A percentile compares a stretch with the other conserved stretches of the same genome.
Conservation (phyloP, 2,329 filamentous ascomycete species). For the Chaetomiaceae sp. region DNA sequence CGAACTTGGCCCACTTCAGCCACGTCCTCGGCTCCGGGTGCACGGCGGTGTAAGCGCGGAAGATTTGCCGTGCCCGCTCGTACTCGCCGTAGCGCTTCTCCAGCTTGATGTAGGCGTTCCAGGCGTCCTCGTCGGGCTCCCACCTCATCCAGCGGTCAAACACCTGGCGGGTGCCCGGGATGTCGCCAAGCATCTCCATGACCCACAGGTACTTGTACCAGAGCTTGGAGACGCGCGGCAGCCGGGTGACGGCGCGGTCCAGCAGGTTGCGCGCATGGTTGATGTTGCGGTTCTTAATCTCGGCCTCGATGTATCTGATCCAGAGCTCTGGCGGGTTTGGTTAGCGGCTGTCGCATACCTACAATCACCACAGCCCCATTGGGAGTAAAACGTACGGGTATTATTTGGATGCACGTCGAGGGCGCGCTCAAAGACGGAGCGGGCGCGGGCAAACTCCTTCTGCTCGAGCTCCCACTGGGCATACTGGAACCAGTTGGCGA, state of each 20-base stretch:
- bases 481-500: conserved; percentile 99
- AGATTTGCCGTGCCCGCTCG: conserved; percentile 84
- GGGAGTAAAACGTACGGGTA: conserved; percentile 43
- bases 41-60: conserved; percentile 82
- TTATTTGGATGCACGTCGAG: conserved; percentile 87
- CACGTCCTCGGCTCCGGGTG: conserved; percentile 94
- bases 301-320: conserved; percentile 90
- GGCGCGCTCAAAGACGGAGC: conserved; percentile 91
- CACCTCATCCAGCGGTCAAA: conserved; percentile 99
- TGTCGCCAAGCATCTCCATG: conserved; percentile 95
- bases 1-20: conserved; percentile 98
- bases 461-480: conserved; percentile 96
- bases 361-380: not conserved
- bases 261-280: conserved; percentile 94
- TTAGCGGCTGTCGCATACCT: conserved; percentile 7
- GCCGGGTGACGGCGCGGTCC: conserved; percentile 87
- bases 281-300: conserved; percentile 94
- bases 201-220: conserved; percentile 99
- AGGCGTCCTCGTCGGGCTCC: conserved; percentile 94
- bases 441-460: conserved; percentile 88
- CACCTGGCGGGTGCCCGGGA: conserved; percentile 85
- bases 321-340: conserved; percentile 51
- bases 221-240: conserved; percentile 88
- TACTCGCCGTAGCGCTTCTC: conserved; percentile 94
- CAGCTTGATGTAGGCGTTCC: conserved; percentile 93